Evolutionary conservation across 1,284 basidiomycete genomes (phyloP).

Genomic region (Exsudoporus floridanus): DNA sequence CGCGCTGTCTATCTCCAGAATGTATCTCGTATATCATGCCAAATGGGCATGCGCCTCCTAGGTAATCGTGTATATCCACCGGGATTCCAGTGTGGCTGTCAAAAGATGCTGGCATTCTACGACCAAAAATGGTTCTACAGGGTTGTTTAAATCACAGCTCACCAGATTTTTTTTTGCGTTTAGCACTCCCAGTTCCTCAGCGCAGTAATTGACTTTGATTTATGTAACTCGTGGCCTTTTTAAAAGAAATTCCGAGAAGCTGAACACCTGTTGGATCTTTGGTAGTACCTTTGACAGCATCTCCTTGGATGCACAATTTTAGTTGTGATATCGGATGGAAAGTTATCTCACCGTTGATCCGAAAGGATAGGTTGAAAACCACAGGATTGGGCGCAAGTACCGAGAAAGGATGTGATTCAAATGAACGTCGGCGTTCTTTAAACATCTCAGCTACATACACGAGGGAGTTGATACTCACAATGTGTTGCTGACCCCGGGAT

Average conservation of each 20-base stretch:
- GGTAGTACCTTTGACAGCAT: background rate
- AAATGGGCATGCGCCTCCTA: slow-evolving; percentile 3
- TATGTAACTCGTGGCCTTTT: background rate
- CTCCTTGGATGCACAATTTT: slow-evolving; percentile 21
- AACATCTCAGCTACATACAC: slow-evolving; percentile 11
- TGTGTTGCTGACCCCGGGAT: slow-evolving; percentile 9
- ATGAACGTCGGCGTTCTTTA: slow-evolving; percentile 7
- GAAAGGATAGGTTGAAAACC: background rate
- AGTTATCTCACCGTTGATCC: slow-evolving; percentile 10
- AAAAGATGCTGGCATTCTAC: slow-evolving; percentile 4
- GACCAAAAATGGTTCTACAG: slow-evolving; percentile 5
- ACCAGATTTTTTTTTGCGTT: slow-evolving; percentile 10
- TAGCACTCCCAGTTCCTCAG: background rate
- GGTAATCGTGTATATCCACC: background rate
- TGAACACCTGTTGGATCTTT: background rate
- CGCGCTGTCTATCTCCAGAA: slow-evolving; percentile 22
- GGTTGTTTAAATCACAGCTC: slow-evolving; percentile 11
- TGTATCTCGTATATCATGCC: slow-evolving; percentile 2
- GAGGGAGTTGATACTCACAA: slow-evolving; percentile 8
- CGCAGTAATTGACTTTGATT: background rate
- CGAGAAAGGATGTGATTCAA: slow-evolving; percentile 12
- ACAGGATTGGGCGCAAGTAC: slow-evolving; percentile 11
- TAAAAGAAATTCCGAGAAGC: background rate
- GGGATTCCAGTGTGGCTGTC: background rate
- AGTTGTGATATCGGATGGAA: slow-evolving; percentile 21